These are phyloP conservation scores for Eimeria falciformis DNA, from an alignment of 169 alveolate genomes.

Conservation along the genomic window DNA sequence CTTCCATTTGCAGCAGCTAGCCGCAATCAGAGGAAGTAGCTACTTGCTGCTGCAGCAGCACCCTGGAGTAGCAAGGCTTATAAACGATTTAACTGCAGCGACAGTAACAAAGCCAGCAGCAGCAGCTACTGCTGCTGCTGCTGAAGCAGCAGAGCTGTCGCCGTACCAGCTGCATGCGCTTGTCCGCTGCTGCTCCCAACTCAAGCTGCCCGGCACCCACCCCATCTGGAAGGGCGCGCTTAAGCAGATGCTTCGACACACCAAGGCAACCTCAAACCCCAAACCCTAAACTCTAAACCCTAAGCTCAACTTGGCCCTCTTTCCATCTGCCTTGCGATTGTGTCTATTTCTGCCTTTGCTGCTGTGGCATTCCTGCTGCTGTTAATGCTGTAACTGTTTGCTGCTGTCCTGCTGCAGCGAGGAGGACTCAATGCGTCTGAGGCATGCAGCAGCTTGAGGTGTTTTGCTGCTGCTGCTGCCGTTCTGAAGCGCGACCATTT, in stretches of 20 bases:
- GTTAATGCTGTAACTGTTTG: neutral
- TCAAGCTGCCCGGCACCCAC: conserved; percentile 49
- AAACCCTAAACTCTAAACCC: conserved; percentile 16
- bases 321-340: too few relatives aligned
- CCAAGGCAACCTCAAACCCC: conserved; percentile 4
- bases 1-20: conserved; percentile 67
- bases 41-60: conserved; percentile 44
- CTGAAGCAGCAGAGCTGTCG: conserved; percentile 42
- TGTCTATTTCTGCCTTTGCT: too few relatives aligned
- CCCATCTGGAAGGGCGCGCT: conserved; percentile 45
- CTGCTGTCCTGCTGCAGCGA: too few relatives aligned
- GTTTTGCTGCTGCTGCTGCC: conserved; percentile 51
- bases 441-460: conserved; percentile 50
- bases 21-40: conserved; percentile 26
- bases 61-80: conserved; percentile 3
- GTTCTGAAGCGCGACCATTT: conserved; percentile 39
- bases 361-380: neutral
- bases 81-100: neutral
- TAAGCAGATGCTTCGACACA: conserved; percentile 53
- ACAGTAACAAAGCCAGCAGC: conserved; percentile 37
- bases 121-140: neutral
- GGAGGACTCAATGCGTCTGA: conserved; percentile 30
- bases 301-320: too few relatives aligned
- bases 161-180: conserved; percentile 73
- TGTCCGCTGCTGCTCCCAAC: conserved; percentile 44